Percentiles rank a stretch among this genome's conserved stretches.
Conservation (phyloP, 2,329 filamentous ascomycete genomes). For the Trematosphaeria pertusa region DNA sequence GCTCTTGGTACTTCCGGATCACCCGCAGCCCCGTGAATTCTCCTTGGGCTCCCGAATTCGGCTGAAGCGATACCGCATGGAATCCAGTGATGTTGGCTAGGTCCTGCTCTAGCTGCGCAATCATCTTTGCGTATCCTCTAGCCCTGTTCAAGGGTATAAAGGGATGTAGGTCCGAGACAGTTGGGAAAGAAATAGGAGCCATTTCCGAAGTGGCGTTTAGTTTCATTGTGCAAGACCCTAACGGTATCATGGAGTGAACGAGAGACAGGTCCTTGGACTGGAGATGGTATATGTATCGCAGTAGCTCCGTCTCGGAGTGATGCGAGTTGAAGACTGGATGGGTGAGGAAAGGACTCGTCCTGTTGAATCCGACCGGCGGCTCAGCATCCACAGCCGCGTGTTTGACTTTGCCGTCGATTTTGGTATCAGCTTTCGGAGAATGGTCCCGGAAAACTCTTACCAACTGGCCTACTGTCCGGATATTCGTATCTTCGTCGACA, state of each 20-base stretch:
- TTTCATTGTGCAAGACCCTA: conserved; percentile 99
- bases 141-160: conserved; percentile 71
- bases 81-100: conserved; percentile 87
- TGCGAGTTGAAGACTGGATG: conserved; percentile 95
- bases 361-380: conserved; percentile 65
- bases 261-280: conserved; percentile 94
- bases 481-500: conserved; percentile 75
- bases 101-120: conserved; percentile 75
- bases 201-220: conserved; percentile 94
- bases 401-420: conserved; percentile 18
- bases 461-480: conserved; percentile 64
- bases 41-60: conserved; percentile 94
- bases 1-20: conserved; percentile 83
- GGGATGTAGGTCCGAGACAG: conserved; percentile 82
- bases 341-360: conserved; percentile 78
- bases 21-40: conserved; percentile 90
- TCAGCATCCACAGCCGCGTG: conserved; percentile 24
- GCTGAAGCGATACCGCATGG: conserved; percentile 86
- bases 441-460: conserved; percentile 62
- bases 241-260: conserved; percentile 95
- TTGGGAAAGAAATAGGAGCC: conserved; percentile 79
- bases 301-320: conserved; percentile 92
- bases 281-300: conserved; percentile 91
- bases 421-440: conserved; percentile 28
- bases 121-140: conserved; percentile 73